These are phyloP conservation scores for Quercus phellos DNA, from an alignment of 331 rosid genomes.

Conservation along the genomic window DNA sequence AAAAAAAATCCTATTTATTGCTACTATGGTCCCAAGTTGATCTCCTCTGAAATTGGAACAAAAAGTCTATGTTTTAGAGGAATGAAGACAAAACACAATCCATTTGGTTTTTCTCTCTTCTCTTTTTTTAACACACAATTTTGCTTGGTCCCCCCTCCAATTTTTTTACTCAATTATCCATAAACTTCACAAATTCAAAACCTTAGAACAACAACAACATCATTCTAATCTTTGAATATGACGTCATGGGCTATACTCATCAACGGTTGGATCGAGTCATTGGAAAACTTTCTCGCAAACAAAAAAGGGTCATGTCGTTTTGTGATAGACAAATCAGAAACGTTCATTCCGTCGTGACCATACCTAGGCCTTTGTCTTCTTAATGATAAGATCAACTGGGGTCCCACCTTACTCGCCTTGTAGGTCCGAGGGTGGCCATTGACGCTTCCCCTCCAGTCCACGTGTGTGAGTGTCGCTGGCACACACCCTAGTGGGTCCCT, in stretches of 20 bases:
- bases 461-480: constrained; percentile 69
- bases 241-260: constrained; percentile 42
- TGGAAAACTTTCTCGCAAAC: constrained; percentile 56
- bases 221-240: constrained; percentile 41
- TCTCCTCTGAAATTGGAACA: too few relatives aligned
- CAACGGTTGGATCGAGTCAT: constrained; percentile 43
- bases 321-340: constrained; percentile 4
- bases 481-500: constrained; percentile 48
- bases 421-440: constrained; percentile 68
- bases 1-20: too few relatives aligned
- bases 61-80: too few relatives aligned
- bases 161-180: not conserved
- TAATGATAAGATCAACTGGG: constrained; percentile 26
- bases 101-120: not conserved
- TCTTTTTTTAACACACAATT: not conserved
- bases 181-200: not conserved
- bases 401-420: constrained; percentile 32
- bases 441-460: constrained; percentile 45
- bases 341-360: constrained; percentile 36
- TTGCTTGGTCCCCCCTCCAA: not conserved
- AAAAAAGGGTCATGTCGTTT: constrained; percentile 43
- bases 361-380: constrained; percentile 43
- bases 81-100: not conserved
- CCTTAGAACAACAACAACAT: not conserved
- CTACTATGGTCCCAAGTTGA: too few relatives aligned